These are phyloP conservation scores for Cicer bijugum DNA, from an alignment of 306 rosid genomes.

Conservation along the genomic window DNA sequence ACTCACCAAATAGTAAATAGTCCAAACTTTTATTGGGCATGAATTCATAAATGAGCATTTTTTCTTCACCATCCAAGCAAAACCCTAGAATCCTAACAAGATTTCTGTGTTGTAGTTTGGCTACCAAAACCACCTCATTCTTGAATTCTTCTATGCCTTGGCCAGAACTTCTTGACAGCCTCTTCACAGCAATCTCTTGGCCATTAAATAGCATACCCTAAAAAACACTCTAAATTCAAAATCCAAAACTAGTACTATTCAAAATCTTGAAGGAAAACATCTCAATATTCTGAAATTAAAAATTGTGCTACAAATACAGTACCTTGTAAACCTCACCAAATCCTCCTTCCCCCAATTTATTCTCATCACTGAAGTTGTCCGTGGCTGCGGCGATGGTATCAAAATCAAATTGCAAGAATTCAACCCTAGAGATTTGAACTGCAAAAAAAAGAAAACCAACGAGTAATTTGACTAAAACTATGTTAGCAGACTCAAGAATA, in stretches of 20 bases:
- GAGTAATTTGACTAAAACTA: slow-evolving; percentile 16
- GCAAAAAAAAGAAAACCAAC: not conserved
- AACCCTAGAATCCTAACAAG: slow-evolving; percentile 47
- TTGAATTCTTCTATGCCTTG: slow-evolving; percentile 52
- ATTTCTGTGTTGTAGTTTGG: slow-evolving; percentile 49
- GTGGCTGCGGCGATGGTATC: slow-evolving; percentile 51
- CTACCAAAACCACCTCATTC: slow-evolving; percentile 50
- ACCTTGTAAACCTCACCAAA: slow-evolving; percentile 67
- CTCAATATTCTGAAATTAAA: not conserved
- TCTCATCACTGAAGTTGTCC: slow-evolving; percentile 48
- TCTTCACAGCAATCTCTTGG: slow-evolving; percentile 53
- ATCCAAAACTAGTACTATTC: not conserved
- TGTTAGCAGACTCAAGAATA: not conserved
- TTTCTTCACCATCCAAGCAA: slow-evolving; percentile 52
- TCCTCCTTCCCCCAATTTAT: slow-evolving; percentile 62
- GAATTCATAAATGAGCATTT: slow-evolving; percentile 51
- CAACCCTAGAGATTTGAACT: slow-evolving; percentile 43
- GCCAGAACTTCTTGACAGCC: slow-evolving; percentile 46
- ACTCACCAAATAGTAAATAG: slow-evolving; percentile 41
- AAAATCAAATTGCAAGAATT: slow-evolving; percentile 55
- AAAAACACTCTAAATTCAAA: not conserved
- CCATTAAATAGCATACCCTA: slow-evolving; percentile 49
- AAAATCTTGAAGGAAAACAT: not conserved
- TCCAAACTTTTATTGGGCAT: slow-evolving; percentile 53
- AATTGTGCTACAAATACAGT: not conserved